These are phyloP conservation scores for Noccaea caerulescens DNA, from an alignment of 345 rosid species.

Conservation along the genomic window DNA sequence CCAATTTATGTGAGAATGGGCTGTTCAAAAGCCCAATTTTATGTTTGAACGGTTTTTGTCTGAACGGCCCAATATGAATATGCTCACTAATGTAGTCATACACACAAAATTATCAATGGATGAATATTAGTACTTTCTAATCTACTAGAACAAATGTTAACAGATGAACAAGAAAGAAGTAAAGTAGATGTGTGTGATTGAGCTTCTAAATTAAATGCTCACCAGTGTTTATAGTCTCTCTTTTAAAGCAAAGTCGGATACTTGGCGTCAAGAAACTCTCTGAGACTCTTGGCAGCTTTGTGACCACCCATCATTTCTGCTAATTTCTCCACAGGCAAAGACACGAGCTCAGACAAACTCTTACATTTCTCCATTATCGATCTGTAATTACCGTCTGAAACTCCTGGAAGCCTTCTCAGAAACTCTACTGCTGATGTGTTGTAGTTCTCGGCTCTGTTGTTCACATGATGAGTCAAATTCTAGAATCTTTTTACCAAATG, in stretches of 20 bases:
- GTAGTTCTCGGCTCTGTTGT: slow-evolving; percentile 95
- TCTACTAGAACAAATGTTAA: slow-evolving; percentile 23
- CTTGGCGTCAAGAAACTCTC: slow-evolving; percentile 92
- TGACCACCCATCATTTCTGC: slow-evolving; percentile 88
- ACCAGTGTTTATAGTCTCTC: not conserved
- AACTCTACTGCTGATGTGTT: slow-evolving; percentile 94
- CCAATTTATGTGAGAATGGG: no score
- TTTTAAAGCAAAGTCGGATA: slow-evolving; percentile 77
- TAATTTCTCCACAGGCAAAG: slow-evolving; percentile 68
- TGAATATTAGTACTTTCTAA: not conserved
- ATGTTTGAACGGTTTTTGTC: no score
- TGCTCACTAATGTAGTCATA: slow-evolving; percentile 4
- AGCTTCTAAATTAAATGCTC: slow-evolving; percentile 4
- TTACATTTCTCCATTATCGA: slow-evolving; percentile 86
- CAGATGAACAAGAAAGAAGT: slow-evolving; percentile 18
- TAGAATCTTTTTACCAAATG: not conserved
- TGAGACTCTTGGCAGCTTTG: slow-evolving; percentile 76
- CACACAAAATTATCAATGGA: slow-evolving; percentile 15
- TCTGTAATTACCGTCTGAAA: slow-evolving; percentile 83
- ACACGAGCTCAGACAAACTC: slow-evolving; percentile 79
- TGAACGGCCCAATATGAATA: not conserved
- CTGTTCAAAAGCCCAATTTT: no score
- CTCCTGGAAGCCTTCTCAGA: slow-evolving; percentile 90
- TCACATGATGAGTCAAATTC: slow-evolving; percentile 12
- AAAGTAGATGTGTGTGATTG: slow-evolving; percentile 14